Conservation (phyloP, 1,284 basidiomycete genomes). For the Marasmius tenuissimus region DNA sequence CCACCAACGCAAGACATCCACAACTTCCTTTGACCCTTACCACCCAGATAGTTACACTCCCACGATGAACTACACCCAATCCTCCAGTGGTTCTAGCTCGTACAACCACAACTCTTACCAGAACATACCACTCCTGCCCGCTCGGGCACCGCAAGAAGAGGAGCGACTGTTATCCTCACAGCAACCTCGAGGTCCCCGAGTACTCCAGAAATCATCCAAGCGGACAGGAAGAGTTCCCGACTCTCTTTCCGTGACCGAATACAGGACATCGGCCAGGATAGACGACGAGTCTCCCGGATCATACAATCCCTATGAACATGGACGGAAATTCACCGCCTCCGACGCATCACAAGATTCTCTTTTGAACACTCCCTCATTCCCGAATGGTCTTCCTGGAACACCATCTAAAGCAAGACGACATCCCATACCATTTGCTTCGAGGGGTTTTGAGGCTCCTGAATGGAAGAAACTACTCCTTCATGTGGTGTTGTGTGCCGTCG, state of each 20-base stretch:
- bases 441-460: background rate
- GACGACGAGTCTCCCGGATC: background rate
- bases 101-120: background rate
- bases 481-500: background rate
- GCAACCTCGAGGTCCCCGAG: background rate
- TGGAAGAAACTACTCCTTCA: constrained; percentile 10
- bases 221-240: constrained; percentile 1
- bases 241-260: background rate
- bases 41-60: background rate
- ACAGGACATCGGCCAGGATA: background rate
- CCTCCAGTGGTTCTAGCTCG: background rate
- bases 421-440: background rate
- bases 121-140: background rate
- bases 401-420: background rate
- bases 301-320: background rate
- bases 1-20: background rate
- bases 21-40: constrained; percentile 1
- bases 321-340: background rate
- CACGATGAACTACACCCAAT: background rate
- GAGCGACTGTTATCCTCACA: background rate
- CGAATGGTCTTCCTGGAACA: background rate
- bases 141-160: background rate
- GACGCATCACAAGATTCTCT: background rate
- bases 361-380: background rate
- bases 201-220: background rate